These are phyloP conservation scores for Rhododendron ovatum DNA, from an alignment of 148 eudicot species.

Conservation along the genomic window DNA sequence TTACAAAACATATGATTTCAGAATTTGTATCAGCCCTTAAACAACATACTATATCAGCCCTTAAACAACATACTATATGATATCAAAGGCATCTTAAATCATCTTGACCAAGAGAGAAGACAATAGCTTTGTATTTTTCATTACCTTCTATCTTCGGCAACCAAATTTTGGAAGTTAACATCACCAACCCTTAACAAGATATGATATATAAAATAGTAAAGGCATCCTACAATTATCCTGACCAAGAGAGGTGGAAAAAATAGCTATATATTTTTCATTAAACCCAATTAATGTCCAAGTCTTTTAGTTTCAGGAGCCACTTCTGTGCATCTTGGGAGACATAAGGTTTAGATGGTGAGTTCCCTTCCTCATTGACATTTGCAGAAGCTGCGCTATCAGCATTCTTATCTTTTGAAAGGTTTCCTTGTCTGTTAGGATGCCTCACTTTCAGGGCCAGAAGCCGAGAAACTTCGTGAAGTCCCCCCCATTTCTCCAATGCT, in stretches of 20 bases:
- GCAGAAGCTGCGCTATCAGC: constrained; percentile 20
- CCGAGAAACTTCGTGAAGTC: constrained; percentile 95
- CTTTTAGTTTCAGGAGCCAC: constrained; percentile 75
- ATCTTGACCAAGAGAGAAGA: neutral
- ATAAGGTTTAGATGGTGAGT: constrained; percentile 32
- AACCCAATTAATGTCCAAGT: constrained; percentile 70
- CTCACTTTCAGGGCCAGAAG: constrained; percentile 76
- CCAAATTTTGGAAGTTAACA: neutral
- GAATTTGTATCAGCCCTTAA: neutral
- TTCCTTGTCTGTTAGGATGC: constrained; percentile 71
- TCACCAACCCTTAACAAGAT: neutral
- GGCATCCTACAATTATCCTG: neutral
- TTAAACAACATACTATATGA: no score
- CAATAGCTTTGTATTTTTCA: neutral
- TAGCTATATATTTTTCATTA: constrained; percentile 28
- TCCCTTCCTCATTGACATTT: constrained; percentile 30
- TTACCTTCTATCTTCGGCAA: neutral
- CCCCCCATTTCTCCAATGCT: constrained; percentile 97
- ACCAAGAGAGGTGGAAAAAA: neutral
- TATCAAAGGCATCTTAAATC: neutral
- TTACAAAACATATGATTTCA: neutral
- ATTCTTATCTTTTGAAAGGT: constrained; percentile 40
- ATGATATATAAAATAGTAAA: neutral
- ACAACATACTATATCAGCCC: no score
- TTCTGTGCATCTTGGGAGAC: constrained; percentile 59